Evolutionary conservation across 345 rosid genomes (phyloP).

Genomic region (Acer campestre): DNA sequence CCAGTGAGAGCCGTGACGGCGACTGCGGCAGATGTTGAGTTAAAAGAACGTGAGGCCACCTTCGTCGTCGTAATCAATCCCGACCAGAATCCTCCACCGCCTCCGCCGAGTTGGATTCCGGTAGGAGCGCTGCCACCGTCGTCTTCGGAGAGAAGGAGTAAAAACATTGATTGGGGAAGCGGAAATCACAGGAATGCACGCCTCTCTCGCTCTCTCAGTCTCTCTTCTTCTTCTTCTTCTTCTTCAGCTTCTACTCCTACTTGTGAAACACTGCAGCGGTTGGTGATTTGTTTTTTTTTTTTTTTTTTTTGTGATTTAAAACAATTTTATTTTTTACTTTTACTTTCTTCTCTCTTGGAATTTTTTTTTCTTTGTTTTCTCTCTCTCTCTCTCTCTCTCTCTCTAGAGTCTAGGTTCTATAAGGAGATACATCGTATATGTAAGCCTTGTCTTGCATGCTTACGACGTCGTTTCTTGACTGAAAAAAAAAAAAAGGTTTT

Average conservation of each 20-base stretch:
- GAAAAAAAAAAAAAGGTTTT: background rate
- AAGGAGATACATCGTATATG: too few species aligned
- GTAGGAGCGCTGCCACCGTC: constrained; percentile 17
- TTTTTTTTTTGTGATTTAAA: background rate
- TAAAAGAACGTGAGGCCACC: too few species aligned
- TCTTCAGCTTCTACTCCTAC: too few species aligned
- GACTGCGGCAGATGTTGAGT: constrained; percentile 22
- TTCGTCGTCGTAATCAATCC: constrained; percentile 23
- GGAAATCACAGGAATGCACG: constrained; percentile 1
- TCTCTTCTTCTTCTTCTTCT: background rate
- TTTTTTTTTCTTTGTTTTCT: background rate
- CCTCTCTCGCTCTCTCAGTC: constrained; percentile 15
- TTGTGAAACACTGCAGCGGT: background rate
- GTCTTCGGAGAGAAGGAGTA: background rate
- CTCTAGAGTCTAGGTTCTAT: too few species aligned
- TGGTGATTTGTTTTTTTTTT: background rate
- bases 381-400: background rate
- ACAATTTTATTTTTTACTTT: background rate
- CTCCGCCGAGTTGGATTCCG: constrained; percentile 43
- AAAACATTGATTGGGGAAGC: constrained; percentile 27
- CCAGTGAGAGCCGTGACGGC: constrained; percentile 54
- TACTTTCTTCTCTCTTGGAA: background rate
- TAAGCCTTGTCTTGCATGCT: background rate
- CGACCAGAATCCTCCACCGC: constrained; percentile 52
- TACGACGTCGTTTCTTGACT: background rate